A percentile compares a stretch with the other conserved stretches of the same genome.
Evolutionary conservation across 768 basidiomycete species (phyloP).

Genomic region (Lentinula guzmanii): DNA sequence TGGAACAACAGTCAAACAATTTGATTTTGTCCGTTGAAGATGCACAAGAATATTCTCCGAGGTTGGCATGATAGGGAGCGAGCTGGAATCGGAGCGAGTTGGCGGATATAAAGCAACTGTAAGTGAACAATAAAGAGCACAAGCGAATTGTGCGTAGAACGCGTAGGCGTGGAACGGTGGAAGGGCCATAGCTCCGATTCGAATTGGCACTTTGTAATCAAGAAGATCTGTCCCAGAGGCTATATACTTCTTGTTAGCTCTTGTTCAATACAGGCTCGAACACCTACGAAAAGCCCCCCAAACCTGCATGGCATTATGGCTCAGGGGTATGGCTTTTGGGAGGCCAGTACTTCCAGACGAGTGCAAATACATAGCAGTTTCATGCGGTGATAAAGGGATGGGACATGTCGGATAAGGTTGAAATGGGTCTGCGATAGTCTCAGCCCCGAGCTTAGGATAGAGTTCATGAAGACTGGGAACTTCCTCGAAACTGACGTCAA

Average conservation of each 20-base stretch:
- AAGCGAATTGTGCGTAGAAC: conserved; percentile 17
- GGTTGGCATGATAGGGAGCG: conserved; percentile 25
- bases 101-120: conserved; percentile 23
- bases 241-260: not conserved
- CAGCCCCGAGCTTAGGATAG: conserved; percentile 20
- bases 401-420: not conserved
- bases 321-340: conserved; percentile 28
- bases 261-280: not conserved
- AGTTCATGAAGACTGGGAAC: conserved; percentile 6
- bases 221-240: conserved; percentile 8
- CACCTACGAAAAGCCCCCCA: conserved; percentile 13
- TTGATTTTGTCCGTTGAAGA: conserved; percentile 14
- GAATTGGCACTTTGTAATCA: conserved; percentile 4
- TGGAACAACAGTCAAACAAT: conserved; percentile 21
- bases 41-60: conserved; percentile 28
- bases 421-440: conserved; percentile 7
- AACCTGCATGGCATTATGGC: conserved; percentile 13
- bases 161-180: conserved; percentile 28
- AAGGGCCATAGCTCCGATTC: conserved; percentile 19
- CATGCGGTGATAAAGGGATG: conserved; percentile 7
- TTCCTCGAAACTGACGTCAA: conserved; percentile 1
- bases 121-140: conserved; percentile 15
- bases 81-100: conserved; percentile 9
- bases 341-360: conserved; percentile 36
- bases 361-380: conserved; percentile 22